These are phyloP conservation scores for Pyrus bretschneideri DNA, from an alignment of 306 rosid species.

Conservation along the genomic window DNA sequence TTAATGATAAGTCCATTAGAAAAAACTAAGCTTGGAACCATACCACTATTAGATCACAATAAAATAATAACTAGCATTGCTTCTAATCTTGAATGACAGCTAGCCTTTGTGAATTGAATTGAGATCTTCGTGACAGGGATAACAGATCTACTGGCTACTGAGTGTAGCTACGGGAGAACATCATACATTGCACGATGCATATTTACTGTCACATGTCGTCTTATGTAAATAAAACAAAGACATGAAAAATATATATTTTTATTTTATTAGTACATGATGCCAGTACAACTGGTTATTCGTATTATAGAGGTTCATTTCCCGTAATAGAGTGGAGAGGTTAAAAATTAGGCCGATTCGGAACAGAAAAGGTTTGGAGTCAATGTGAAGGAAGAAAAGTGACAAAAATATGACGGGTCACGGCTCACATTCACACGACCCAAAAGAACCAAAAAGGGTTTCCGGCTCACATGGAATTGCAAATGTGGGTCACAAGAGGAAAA, in stretches of 20 bases:
- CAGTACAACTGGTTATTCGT: no score
- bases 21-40: neutral
- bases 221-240: no score
- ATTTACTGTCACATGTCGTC: no score
- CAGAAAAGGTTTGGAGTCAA: neutral
- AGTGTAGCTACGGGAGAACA: no score
- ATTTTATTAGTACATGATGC: no score
- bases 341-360: neutral
- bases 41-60: neutral
- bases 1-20: neutral
- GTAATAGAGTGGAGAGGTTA: neutral
- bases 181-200: no score
- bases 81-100: slow-evolving; percentile 14
- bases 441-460: neutral
- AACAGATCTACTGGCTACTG: neutral
- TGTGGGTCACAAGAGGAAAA: slow-evolving; percentile 22
- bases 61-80: neutral
- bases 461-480: slow-evolving; percentile 30
- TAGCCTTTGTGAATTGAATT: neutral
- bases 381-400: slow-evolving; percentile 11
- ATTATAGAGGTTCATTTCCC: no score
- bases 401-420: neutral
- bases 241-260: no score
- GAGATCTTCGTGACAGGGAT: slow-evolving; percentile 9
- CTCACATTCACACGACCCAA: slow-evolving; percentile 16